Evolutionary conservation across 1,284 basidiomycete species (phyloP), one percentile per base, ranked within the genome.

Genomic region (Puccinia horiana): DNA sequence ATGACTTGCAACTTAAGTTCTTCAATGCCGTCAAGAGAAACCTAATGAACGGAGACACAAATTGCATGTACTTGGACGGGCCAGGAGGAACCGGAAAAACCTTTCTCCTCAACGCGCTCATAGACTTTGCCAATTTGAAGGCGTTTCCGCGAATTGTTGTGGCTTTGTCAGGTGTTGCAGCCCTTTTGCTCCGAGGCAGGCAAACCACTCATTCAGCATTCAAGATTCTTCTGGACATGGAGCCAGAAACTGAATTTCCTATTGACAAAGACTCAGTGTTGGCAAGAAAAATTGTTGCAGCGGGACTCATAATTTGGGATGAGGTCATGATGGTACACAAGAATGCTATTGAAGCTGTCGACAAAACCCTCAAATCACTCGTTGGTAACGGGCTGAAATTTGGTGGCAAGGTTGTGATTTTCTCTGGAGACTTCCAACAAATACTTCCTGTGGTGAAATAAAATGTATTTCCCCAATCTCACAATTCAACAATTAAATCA

Each of bases 121-220:
- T 87, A 79, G 65, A 85, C 76, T 61, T 81, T 6, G 29, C 90
- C 4, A 84, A 86, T 20, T 76, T 83, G 14, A 80, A 85, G 40
- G 85, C 84, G 0, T 32, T 82, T 20, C 87, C 90, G 83, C 86
- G 88, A 0, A 85, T 90, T 0, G 37, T 37, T 0, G 32, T 56
- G 0, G 23, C 76, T 12, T 69, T 89, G 2, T 89, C 88, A 5
- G 89, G 89, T 0, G 88, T 90, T 76, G 87, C 89, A 20, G 85
- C 89, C 6, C 85, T 90, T 0, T 84, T 90, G 0, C 77, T 89
- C 0, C 83, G 67, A 4, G 88, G 88, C 35, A 89, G 89, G 0
- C 84, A 86, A 0, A 90, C 89, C 52, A 86, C 88, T 5, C 88
- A 89, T 83, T 89, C 88, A 0, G 83, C 83, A 2, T 89, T 89